Evolutionary conservation across 805 yeast genomes (phyloP), one percentile per base, ranked within the genome.

Genomic region (Metschnikowia picachoensis): DNA sequence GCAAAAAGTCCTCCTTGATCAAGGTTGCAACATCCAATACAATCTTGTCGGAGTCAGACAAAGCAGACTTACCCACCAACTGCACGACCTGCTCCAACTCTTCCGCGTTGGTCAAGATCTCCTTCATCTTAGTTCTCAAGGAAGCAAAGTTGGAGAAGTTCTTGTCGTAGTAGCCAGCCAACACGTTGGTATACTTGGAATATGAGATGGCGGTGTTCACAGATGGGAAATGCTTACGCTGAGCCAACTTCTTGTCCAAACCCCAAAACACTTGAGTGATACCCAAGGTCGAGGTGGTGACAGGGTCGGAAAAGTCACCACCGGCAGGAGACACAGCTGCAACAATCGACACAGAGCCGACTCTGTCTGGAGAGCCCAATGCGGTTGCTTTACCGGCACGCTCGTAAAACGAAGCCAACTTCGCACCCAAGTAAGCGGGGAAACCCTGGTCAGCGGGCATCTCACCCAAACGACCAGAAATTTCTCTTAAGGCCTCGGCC

Each of bases 381-480:
- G 96, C 92, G 60, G 84, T 77, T 37, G 96, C 95, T 68, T 86
- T 89, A 75, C 99, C 99, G 39, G 99, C 99, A 77, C 99, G 89
- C 77, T 94, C 99, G 73, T 94, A 94, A 82, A 94, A 94, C 46
- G 98, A 92, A 47, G 99, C 98, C 62, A 94, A 80, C 68, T 94
- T 94, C 43, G 99, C 97, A 76, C 99, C 99, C 68, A 94, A 79
- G 69, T 94, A 94, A 43, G 99, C 99, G 51, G 99, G 99, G 94
- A 91, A 94, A 78, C 99, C 99, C 78, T 95, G 99, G 74, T 94
- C 99, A 52, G 99, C 99, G 67, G 99, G 99, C 99, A 94, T 94
- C 79, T 94, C 99, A 74, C 99, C 99, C 69, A 94, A 79, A 81
- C 99, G 95, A 81, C 99, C 99, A 43, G 98, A 91, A 68, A 94